Percentiles rank a stretch among this genome's conserved stretches.
phyloP scores from a whole-genome alignment of 345 rosid genomes.

The Camelina sativa region DNA sequence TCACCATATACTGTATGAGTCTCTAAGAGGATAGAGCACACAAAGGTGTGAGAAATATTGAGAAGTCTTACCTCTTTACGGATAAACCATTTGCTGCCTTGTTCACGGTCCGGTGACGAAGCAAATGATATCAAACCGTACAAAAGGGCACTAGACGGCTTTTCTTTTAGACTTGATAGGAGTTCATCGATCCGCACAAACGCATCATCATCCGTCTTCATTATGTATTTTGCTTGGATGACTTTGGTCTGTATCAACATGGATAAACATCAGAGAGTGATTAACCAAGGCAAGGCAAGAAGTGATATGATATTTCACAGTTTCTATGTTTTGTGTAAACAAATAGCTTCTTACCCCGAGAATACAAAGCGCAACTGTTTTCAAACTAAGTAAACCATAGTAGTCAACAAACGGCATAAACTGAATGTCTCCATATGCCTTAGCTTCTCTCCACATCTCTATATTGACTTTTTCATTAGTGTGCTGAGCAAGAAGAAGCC shows the following conservation, averaged over 20 bases:
- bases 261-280: conserved; percentile 3
- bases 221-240: conserved; percentile 77
- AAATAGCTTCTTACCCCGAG: conserved; percentile 69
- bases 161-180: conserved; percentile 60
- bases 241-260: conserved; percentile 70
- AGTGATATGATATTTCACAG: neutral
- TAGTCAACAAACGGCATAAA: conserved; percentile 94
- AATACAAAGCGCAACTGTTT: conserved; percentile 82
- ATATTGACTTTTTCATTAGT: conserved; percentile 67
- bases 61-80: conserved; percentile 55
- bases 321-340: conserved; percentile 21
- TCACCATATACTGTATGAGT: neutral
- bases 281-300: neutral
- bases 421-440: conserved; percentile 81
- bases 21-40: conserved; percentile 25
- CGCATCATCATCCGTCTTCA: conserved; percentile 97
- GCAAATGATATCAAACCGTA: conserved; percentile 73
- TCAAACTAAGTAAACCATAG: conserved; percentile 78
- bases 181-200: conserved; percentile 87
- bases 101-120: conserved; percentile 78
- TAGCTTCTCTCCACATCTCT: conserved; percentile 92
- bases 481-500: conserved; percentile 53
- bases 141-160: conserved; percentile 65
- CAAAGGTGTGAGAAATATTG: conserved; percentile 9
- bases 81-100: conserved; percentile 89